phyloP scores from a whole-genome alignment of 192 early-diverging fungal species.

The Cetraspora pellucida region DNA sequence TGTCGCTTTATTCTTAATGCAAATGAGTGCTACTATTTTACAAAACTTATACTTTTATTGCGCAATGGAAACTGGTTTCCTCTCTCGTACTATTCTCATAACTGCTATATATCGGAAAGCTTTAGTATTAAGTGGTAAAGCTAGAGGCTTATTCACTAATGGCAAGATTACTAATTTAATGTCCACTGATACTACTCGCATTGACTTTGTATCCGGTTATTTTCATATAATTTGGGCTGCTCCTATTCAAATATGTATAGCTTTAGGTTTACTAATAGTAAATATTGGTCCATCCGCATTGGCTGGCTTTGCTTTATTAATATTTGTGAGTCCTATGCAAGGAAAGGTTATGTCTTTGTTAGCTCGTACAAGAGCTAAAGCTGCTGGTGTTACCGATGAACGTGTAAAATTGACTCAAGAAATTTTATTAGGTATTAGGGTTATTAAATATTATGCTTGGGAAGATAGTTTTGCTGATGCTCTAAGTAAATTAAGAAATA shows the following conservation, averaged over 20 bases:
- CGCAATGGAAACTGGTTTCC: conserved; percentile 46
- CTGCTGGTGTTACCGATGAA: conserved; percentile 63
- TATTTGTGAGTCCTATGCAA: conserved; percentile 45
- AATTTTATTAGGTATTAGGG: conserved; percentile 68
- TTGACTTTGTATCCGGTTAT: conserved; percentile 52
- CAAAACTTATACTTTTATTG: conserved; percentile 51
- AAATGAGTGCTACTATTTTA: conserved; percentile 43
- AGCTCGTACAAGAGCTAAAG: conserved; percentile 43
- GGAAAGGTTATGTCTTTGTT: conserved; percentile 38
- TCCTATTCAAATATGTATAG: conserved; percentile 46
- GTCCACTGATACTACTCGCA: conserved; percentile 69
- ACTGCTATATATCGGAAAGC: conserved; percentile 55
- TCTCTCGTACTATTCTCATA: conserved; percentile 46
- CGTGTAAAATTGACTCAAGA: conserved; percentile 75
- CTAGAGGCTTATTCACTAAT: conserved; percentile 47
- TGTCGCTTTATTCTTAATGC: conserved; percentile 45
- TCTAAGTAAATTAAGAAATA: conserved; percentile 54
- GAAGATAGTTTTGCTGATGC: conserved; percentile 61
- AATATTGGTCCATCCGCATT: conserved; percentile 66
- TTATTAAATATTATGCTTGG: conserved; percentile 79
- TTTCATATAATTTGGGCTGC: conserved; percentile 55
- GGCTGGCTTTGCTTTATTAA: conserved; percentile 60
- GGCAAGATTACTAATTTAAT: conserved; percentile 80
- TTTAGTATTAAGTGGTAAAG: conserved; percentile 51
- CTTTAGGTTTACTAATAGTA: conserved; percentile 46